Percentiles rank a stretch among this genome's conserved stretches.
phyloP scores from a whole-genome alignment of 176 grass and related monocot species.

The Oryza nivara region DNA sequence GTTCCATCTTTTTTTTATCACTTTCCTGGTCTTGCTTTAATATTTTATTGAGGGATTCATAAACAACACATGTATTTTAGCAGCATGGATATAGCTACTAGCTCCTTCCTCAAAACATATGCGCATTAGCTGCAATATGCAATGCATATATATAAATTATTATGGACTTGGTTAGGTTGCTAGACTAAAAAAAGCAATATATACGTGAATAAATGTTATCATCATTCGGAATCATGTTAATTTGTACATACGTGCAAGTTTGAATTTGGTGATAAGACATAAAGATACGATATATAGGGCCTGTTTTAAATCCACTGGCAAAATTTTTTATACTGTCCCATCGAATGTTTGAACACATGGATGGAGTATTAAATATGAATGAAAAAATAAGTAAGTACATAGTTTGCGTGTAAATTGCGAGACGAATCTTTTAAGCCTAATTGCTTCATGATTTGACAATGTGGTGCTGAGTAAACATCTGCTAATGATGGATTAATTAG shows the following conservation, averaged over 20 bases:
- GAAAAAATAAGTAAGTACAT: too few relatives aligned
- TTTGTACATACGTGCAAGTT: background rate
- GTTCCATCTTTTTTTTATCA: background rate
- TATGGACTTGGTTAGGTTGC: background rate
- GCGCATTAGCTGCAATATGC: background rate
- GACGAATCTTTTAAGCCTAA: too few relatives aligned
- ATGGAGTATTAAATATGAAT: too few relatives aligned
- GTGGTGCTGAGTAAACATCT: too few relatives aligned
- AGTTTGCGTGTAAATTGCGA: too few relatives aligned
- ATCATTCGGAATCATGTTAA: background rate
- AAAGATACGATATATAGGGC: background rate
- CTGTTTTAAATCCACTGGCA: too few relatives aligned
- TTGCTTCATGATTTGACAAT: too few relatives aligned
- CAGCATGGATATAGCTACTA: background rate
- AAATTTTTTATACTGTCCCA: too few relatives aligned
- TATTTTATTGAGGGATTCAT: background rate
- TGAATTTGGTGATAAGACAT: conserved; percentile 14
- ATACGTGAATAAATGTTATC: background rate
- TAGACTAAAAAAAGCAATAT: background rate
- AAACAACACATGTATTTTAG: background rate
- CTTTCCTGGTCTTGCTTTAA: background rate
- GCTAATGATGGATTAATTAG: too few relatives aligned
- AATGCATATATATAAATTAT: conserved; percentile 1
- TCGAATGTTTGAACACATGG: too few relatives aligned
- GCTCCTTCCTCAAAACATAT: background rate